Percentiles rank a stretch among this genome's conserved stretches.
These are phyloP conservation scores for Jacaranda mimosifolia DNA, from an alignment of 257 asterid species.

Conservation along the genomic window DNA sequence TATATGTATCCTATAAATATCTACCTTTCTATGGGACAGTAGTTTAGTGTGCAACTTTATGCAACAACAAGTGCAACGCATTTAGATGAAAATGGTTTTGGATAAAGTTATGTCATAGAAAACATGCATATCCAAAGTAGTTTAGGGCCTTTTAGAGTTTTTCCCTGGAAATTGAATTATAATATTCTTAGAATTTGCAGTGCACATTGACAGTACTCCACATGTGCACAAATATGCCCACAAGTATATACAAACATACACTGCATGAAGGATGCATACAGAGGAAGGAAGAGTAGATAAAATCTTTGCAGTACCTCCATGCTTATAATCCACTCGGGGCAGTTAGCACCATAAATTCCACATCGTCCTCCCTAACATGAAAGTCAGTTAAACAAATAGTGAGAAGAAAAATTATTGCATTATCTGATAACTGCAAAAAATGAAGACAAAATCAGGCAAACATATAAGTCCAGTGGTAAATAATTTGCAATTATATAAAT, in stretches of 20 bases:
- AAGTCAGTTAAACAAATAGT: conserved; percentile 25
- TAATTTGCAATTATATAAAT: neutral
- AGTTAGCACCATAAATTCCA: conserved; percentile 95
- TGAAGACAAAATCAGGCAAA: neutral
- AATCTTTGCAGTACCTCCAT: conserved; percentile 73
- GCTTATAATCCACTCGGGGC: conserved; percentile 93
- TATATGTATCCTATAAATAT: neutral
- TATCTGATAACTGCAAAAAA: conserved; percentile 1
- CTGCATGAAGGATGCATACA: conserved; percentile 38
- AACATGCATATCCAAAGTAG: neutral
- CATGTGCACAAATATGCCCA: conserved; percentile 7
- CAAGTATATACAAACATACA: conserved; percentile 5
- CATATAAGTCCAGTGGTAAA: neutral
- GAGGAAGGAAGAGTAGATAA: conserved; percentile 9
- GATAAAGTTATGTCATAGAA: neutral
- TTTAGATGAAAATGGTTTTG: neutral
- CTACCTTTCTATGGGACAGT: neutral
- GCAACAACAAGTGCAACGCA: neutral
- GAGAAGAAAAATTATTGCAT: conserved; percentile 5
- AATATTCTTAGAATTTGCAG: neutral
- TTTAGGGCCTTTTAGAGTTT: neutral
- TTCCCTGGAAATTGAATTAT: conserved; percentile 3
- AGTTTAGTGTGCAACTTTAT: neutral
- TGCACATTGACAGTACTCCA: neutral
- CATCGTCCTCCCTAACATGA: conserved; percentile 82